Percentiles rank a stretch among this genome's conserved stretches.
phyloP scores from a whole-genome alignment of 1,284 basidiomycete genomes.

The Testicularia cyperi region DNA sequence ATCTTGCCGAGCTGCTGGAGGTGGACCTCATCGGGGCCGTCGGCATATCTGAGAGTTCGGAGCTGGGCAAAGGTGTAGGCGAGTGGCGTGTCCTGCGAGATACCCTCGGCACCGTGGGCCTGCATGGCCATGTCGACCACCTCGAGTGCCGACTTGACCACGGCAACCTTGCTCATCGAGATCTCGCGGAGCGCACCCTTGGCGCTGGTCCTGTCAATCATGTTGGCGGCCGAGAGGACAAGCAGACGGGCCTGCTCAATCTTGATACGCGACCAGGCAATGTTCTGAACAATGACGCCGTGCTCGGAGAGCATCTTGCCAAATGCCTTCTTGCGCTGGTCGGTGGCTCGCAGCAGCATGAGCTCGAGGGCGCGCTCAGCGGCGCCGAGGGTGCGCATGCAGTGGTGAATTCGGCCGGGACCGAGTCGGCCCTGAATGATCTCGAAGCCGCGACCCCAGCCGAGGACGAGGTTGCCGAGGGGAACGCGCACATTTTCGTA shows the following conservation, averaged over 20 bases:
- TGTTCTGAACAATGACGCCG: conserved; percentile 86
- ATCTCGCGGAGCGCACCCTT: conserved; percentile 97
- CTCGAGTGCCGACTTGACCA: conserved; percentile 80
- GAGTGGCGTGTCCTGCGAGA: conserved; percentile 84
- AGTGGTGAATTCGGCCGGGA: conserved; percentile 91
- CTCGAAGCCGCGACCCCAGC: conserved; percentile 92
- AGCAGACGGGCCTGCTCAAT: conserved; percentile 84
- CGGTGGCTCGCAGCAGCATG: conserved; percentile 87
- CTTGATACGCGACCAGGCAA: conserved; percentile 87
- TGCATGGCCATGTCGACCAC: conserved; percentile 94
- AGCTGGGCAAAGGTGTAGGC: conserved; percentile 77
- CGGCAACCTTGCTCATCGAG: conserved; percentile 86
- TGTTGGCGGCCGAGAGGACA: conserved; percentile 87
- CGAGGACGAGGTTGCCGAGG: conserved; percentile 76
- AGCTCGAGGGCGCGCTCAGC: conserved; percentile 83
- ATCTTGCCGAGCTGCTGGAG: conserved; percentile 88
- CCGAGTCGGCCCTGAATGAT: conserved; percentile 97
- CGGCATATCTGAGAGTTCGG: conserved; percentile 66
- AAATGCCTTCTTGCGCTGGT: conserved; percentile 86
- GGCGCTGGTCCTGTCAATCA: conserved; percentile 86
- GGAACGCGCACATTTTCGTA: conserved; percentile 93
- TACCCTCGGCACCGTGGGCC: conserved; percentile 83
- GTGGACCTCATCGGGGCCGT: conserved; percentile 70
- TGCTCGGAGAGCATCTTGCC: conserved; percentile 89
- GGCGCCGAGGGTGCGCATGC: conserved; percentile 89